phyloP scores from a whole-genome alignment of 345 rosid genomes.

The Clausena lansium region DNA sequence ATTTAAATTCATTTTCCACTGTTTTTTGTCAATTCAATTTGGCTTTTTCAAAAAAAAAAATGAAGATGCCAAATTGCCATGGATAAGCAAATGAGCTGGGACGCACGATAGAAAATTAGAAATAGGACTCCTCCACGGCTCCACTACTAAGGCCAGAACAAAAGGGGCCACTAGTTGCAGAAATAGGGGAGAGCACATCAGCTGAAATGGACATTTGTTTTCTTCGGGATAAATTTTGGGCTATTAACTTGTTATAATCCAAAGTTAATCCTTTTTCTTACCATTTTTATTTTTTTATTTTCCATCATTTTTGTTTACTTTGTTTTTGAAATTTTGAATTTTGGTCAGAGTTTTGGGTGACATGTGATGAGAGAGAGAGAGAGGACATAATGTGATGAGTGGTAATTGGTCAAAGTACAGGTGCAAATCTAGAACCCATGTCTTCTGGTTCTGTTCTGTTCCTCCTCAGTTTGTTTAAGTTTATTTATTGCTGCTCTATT shows the following conservation, averaged over 20 bases:
- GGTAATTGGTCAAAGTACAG: not conserved
- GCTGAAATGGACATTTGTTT: conserved; percentile 5
- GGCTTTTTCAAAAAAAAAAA: too few relatives aligned
- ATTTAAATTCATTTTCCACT: not conserved
- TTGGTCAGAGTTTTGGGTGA: not conserved
- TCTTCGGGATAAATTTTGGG: too few relatives aligned
- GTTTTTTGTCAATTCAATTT: not conserved
- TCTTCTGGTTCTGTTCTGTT: not conserved
- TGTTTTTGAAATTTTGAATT: not conserved
- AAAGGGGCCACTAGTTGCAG: conserved; percentile 17
- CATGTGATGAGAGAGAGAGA: conserved; percentile 5
- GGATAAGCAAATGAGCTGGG: conserved; percentile 31
- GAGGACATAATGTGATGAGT: not conserved
- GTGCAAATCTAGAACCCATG: not conserved
- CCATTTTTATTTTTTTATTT: not conserved
- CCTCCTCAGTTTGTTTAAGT: not conserved
- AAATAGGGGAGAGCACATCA: conserved; percentile 2
- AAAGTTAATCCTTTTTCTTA: too few relatives aligned
- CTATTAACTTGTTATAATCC: too few relatives aligned
- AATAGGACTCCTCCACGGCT: conserved; percentile 20
- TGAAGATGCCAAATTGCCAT: not conserved
- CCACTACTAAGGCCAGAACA: not conserved
- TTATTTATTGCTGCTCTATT: not conserved
- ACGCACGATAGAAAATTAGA: conserved; percentile 27
- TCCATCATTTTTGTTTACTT: not conserved